These are phyloP conservation scores for Chaetothyriales sp. DNA, from an alignment of 2,329 filamentous ascomycete genomes.

Conservation along the genomic window DNA sequence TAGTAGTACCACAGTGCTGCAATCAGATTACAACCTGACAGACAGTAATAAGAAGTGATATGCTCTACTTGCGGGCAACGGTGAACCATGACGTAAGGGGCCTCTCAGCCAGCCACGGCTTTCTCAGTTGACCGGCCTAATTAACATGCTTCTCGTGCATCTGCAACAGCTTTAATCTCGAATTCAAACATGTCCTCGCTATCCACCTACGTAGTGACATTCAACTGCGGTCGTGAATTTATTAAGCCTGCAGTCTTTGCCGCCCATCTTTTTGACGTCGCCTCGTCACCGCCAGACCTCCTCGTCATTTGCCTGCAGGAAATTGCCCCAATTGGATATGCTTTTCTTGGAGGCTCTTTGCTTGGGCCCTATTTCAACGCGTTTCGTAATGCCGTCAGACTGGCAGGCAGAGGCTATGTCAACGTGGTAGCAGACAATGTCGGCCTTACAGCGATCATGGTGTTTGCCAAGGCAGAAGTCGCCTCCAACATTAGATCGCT, in stretches of 20 bases:
- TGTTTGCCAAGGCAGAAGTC: constrained; percentile 57
- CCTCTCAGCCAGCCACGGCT: too few relatives aligned
- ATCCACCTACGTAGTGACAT: constrained; percentile 67
- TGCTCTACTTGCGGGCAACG: too few relatives aligned
- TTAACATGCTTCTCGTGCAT: neutral
- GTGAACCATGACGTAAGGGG: too few relatives aligned
- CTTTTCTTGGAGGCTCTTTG: constrained; percentile 74
- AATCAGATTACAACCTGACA: too few relatives aligned
- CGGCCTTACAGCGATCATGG: constrained; percentile 79
- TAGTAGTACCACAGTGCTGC: too few relatives aligned
- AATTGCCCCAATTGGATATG: constrained; percentile 67
- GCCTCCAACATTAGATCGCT: constrained; percentile 48
- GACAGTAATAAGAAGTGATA: too few relatives aligned
- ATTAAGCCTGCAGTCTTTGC: constrained; percentile 61
- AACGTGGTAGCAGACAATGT: constrained; percentile 60
- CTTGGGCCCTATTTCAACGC: constrained; percentile 61
- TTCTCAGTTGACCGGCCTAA: too few relatives aligned
- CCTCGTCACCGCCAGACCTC: constrained; percentile 48
- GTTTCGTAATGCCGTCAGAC: constrained; percentile 57
- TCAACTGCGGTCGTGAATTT: constrained; percentile 67
- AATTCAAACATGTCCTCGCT: constrained; percentile 36
- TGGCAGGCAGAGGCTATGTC: constrained; percentile 49
- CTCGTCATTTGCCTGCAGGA: constrained; percentile 68
- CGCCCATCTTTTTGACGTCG: constrained; percentile 49
- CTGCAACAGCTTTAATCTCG: neutral